Percentiles rank a stretch among this genome's conserved stretches.
phyloP scores from a whole-genome alignment of 2,329 filamentous ascomycete genomes.

The Aquanectria penicillioides region DNA sequence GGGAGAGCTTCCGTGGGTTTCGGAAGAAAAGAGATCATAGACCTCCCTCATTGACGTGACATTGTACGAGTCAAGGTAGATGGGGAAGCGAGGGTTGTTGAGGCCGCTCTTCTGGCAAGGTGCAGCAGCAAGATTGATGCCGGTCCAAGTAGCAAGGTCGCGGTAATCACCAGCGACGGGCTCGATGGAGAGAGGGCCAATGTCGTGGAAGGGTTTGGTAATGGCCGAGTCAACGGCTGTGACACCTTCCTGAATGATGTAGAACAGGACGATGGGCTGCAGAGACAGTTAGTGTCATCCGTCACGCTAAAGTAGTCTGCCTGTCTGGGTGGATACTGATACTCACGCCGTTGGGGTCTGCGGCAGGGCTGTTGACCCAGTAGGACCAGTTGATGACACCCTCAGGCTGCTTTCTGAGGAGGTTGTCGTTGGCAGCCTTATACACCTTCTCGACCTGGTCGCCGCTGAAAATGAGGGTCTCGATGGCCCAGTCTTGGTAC shows the following conservation, averaged over 20 bases:
- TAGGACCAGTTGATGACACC: conserved; percentile 62
- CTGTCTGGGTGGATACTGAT: rapidly evolving
- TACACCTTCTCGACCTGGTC: conserved; percentile 62
- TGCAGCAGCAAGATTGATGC: conserved; percentile 24
- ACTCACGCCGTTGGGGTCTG: conserved; percentile 54
- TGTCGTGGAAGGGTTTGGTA: conserved; percentile 55
- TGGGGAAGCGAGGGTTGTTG: conserved; percentile 40
- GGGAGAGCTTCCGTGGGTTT: conserved; percentile 22
- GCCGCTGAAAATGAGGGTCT: conserved; percentile 56
- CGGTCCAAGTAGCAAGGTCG: conserved; percentile 35
- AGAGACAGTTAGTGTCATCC: background rate
- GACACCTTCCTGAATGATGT: conserved; percentile 56
- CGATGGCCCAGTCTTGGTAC: conserved; percentile 38
- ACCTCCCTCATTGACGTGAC: conserved; percentile 28
- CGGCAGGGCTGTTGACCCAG: conserved; percentile 52
- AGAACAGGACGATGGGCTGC: conserved; percentile 54
- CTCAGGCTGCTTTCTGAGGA: conserved; percentile 53
- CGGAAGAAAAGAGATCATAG: conserved; percentile 30
- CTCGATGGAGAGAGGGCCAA: conserved; percentile 50
- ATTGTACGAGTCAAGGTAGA: conserved; percentile 35
- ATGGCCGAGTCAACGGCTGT: conserved; percentile 51
- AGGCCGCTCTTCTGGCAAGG: conserved; percentile 38
- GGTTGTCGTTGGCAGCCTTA: conserved; percentile 55
- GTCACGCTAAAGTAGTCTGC: rapidly evolving
- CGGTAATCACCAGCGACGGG: conserved; percentile 38